Percentiles rank a stretch among this genome's conserved stretches.
Conservation (phyloP, 495 filamentous ascomycete genomes). For the Lasiosphaeriaceae sp. region DNA sequence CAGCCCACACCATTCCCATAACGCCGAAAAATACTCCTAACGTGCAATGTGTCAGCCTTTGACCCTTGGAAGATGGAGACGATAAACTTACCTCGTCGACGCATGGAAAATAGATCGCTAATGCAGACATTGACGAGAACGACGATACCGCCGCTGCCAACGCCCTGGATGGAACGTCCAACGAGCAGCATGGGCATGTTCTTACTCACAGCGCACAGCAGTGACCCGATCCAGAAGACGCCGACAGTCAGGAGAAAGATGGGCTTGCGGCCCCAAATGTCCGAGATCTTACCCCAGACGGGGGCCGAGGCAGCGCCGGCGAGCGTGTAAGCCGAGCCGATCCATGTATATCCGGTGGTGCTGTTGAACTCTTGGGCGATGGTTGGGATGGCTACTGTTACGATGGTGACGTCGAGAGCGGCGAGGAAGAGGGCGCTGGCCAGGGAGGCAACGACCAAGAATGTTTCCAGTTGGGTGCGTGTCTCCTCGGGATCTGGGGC, state of each 20-base stretch:
- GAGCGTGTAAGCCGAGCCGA: slow-evolving; percentile 67
- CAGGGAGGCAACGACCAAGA: slow-evolving; percentile 40
- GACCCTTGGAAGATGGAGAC: too few relatives aligned
- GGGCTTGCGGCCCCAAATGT: slow-evolving; percentile 83
- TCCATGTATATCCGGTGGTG: slow-evolving; percentile 71
- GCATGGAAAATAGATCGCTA: slow-evolving; percentile 73
- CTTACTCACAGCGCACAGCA: slow-evolving; percentile 64
- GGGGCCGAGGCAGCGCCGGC: slow-evolving; percentile 66
- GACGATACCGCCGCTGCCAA: slow-evolving; percentile 79
- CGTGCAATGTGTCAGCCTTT: too few relatives aligned
- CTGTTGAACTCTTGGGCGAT: slow-evolving; percentile 61
- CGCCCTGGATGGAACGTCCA: slow-evolving; percentile 73
- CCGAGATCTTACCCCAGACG: slow-evolving; percentile 77
- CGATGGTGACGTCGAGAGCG: slow-evolving; percentile 43
- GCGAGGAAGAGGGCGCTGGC: slow-evolving; percentile 51
- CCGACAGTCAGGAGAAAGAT: slow-evolving; percentile 69
- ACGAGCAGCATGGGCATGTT: slow-evolving; percentile 72
- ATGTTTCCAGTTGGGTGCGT: slow-evolving; percentile 33
- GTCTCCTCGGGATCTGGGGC: slow-evolving; percentile 25
- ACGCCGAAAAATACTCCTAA: slow-evolving; percentile 37
- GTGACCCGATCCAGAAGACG: slow-evolving; percentile 71
- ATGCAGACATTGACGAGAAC: slow-evolving; percentile 80
- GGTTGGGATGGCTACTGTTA: slow-evolving; percentile 44
- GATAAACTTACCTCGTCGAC: slow-evolving; percentile 60
- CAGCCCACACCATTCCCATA: slow-evolving; percentile 49